Conservation (phyloP, 768 basidiomycete species). For the Termitomyces sp. region DNA sequence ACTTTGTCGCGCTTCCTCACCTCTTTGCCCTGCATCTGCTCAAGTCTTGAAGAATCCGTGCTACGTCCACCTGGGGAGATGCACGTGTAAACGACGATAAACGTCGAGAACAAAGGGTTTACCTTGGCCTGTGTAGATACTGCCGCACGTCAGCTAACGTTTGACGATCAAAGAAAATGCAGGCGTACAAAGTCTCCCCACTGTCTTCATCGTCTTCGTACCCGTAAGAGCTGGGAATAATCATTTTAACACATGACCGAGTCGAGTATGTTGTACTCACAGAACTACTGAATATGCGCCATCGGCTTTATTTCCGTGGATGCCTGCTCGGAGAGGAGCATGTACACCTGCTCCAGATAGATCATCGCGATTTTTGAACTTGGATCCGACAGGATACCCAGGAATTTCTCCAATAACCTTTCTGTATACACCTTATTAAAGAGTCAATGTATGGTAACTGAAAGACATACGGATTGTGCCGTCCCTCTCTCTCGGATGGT, state of each 20-base stretch:
- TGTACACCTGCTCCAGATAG: conserved; percentile 27
- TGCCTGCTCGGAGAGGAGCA: conserved; percentile 27
- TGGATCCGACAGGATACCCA: conserved; percentile 14
- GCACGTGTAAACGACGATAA: neutral
- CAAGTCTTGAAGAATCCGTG: conserved; percentile 2
- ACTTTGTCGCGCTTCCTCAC: neutral
- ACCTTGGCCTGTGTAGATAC: conserved; percentile 19
- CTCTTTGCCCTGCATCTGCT: conserved; percentile 13
- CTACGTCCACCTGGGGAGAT: conserved; percentile 11
- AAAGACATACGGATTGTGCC: conserved; percentile 2
- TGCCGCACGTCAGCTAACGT: conserved; percentile 1
- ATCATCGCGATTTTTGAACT: conserved; percentile 16
- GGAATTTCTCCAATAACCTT: conserved; percentile 25
- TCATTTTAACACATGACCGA: neutral
- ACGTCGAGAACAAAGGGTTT: neutral
- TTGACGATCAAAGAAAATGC: neutral
- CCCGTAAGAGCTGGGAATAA: conserved; percentile 22
- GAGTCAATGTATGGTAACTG: neutral
- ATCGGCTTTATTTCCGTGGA: conserved; percentile 24
- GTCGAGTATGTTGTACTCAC: conserved; percentile 4
- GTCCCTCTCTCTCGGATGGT: conserved; percentile 1
- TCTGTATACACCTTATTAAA: conserved; percentile 5
- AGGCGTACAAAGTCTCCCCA: conserved; percentile 30
- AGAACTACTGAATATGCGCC: conserved; percentile 37
- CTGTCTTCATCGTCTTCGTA: conserved; percentile 36